Conservation (phyloP, 2,329 filamentous ascomycete species). For the Cadophora malorum region DNA sequence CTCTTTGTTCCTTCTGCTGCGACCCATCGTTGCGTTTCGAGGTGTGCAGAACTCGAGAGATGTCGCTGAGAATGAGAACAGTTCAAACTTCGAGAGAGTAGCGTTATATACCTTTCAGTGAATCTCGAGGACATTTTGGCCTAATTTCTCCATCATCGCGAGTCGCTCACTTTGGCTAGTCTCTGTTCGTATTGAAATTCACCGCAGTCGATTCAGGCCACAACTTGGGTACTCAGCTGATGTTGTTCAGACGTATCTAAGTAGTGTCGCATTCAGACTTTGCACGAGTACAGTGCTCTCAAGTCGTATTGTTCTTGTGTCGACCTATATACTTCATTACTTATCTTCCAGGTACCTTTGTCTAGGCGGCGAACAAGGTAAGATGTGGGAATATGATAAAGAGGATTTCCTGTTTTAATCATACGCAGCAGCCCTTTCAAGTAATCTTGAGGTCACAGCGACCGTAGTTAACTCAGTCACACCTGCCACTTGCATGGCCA, state of each 20-base stretch:
- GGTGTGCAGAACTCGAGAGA: neutral
- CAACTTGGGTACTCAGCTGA: neutral
- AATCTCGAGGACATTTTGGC: constrained; percentile 4
- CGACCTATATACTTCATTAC: neutral
- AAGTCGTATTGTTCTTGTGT: neutral
- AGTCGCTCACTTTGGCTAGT: neutral
- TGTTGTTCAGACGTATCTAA: neutral
- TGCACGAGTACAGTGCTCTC: neutral
- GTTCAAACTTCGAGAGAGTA: neutral
- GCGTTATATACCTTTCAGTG: neutral
- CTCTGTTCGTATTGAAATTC: neutral
- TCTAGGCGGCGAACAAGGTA: too few relatives aligned
- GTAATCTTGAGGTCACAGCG: too few relatives aligned
- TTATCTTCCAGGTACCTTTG: too few relatives aligned
- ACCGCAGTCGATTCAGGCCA: neutral
- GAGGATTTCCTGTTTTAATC: too few relatives aligned
- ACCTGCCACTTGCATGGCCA: neutral
- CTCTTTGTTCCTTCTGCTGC: neutral
- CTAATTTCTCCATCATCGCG: neutral
- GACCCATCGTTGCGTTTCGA: neutral
- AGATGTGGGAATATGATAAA: too few relatives aligned
- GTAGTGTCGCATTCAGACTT: neutral
- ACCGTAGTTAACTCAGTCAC: neutral
- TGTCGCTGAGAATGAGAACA: neutral
- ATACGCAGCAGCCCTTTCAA: too few relatives aligned